Evolutionary conservation across 1,139 yeast species (phyloP), one percentile per base, ranked within the genome.

Genomic region (Blastobotrys arbuscula): DNA sequence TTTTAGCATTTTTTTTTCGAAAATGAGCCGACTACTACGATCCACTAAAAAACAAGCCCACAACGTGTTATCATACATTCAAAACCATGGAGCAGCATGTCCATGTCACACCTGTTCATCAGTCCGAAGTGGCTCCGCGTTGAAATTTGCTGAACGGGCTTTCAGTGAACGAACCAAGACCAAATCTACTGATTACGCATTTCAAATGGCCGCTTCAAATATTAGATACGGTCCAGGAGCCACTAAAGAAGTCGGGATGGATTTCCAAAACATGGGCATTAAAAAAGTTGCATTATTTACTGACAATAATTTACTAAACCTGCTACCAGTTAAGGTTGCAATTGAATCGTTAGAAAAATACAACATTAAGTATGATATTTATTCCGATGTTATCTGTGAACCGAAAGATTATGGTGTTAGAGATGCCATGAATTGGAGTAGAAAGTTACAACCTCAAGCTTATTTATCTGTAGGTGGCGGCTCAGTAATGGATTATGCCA

Each of bases 391-490:
- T 26, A 60, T 66, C 23, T 64, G 69, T 28, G 73, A 69, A 55
- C 73, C 73, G 19, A 69, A 69, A 54, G 72, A 69, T 52, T 60
- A 65, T 42, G 69, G 66, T 3, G 65, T 69, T n/a, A 57, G 60
- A 37, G 62, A 66, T 39, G 73, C 73, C 21, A 67, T 69, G 46
- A 60, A 57, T 19, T 69, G 73, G 71, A 67, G 72, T 3, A 60
- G 71, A 31, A 50, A 56, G 13, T 50, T 51, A 39, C 61, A 63
- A 44, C 70, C 71, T 2, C 63, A 68, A 44, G 72, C 72, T 9
- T 69, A 68, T 50, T 57, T 69, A 35, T 73, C 73, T 1, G 71
- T 69, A 16, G 73, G 73, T 9, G 73, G 73, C 37, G 73, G 73
- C 2, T 67, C 72, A 1, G 73, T 68, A 34, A 69, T 69, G 61